A percentile compares a stretch with the other conserved stretches of the same genome.
Evolutionary conservation across 2,329 filamentous ascomycete species (phyloP).

Genomic region (Penicillium fuscoglaucum): DNA sequence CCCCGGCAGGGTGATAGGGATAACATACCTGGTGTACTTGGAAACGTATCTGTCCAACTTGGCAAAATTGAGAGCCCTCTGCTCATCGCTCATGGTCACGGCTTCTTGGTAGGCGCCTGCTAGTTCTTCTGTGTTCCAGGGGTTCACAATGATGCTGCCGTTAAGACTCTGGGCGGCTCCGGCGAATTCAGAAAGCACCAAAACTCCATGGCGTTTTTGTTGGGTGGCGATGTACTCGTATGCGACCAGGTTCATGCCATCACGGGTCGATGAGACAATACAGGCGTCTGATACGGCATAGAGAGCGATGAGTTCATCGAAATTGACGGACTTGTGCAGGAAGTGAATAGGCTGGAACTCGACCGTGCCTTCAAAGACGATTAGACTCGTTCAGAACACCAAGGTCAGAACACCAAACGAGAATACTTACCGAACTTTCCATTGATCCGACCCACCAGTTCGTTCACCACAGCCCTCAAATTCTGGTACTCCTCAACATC

Average conservation of each 20-base stretch:
- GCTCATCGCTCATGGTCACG: slow-evolving; percentile 93
- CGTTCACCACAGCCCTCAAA: slow-evolving; percentile 89
- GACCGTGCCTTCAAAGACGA: slow-evolving; percentile 65
- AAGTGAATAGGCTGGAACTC: slow-evolving; percentile 99
- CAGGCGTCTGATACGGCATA: slow-evolving; percentile 92
- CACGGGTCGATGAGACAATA: slow-evolving; percentile 89
- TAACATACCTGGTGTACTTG: slow-evolving; percentile 78
- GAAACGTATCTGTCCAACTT: slow-evolving; percentile 94
- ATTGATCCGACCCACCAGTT: slow-evolving; percentile 94
- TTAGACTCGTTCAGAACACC: slow-evolving; percentile 13
- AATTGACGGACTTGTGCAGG: slow-evolving; percentile 91
- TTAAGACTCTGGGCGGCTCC: slow-evolving; percentile 94
- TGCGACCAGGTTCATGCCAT: slow-evolving; percentile 98
- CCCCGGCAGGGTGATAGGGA: not conserved
- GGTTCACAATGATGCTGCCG: slow-evolving; percentile 91
- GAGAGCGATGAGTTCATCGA: slow-evolving; percentile 90
- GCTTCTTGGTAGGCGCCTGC: slow-evolving; percentile 91
- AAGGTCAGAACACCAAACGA: not conserved
- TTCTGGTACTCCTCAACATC: slow-evolving; percentile 99
- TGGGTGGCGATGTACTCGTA: slow-evolving; percentile 98
- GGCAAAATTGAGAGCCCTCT: slow-evolving; percentile 80
- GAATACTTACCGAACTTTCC: slow-evolving; percentile 71
- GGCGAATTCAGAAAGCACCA: slow-evolving; percentile 96
- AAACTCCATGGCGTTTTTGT: slow-evolving; percentile 81
- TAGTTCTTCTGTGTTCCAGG: slow-evolving; percentile 96